Percentiles rank a stretch among this genome's conserved stretches.
Conservation (phyloP, 208 protist genomes). For the Willaertia magna region DNA sequence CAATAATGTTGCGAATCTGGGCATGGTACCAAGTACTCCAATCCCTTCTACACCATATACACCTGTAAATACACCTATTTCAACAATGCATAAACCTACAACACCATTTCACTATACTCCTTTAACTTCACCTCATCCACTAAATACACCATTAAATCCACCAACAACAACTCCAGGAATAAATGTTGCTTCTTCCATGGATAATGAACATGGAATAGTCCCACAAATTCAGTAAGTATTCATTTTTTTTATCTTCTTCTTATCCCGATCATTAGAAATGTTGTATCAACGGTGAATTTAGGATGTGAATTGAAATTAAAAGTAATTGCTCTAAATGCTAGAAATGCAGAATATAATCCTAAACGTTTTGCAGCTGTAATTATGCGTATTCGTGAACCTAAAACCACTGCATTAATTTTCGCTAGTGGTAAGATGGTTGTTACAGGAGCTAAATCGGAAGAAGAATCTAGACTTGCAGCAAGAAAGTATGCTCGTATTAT, state of each 20-base stretch:
- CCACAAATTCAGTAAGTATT: too few relatives aligned
- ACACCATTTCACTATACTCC: not conserved
- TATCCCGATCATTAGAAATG: conserved; percentile 32
- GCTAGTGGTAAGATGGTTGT: conserved; percentile 68
- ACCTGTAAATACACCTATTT: not conserved
- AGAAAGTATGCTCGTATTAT: conserved; percentile 67
- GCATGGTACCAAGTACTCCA: not conserved
- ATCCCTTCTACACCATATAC: not conserved
- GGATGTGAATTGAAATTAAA: conserved; percentile 52
- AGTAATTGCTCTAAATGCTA: conserved; percentile 47
- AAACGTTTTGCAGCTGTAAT: conserved; percentile 69
- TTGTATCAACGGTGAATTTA: conserved; percentile 71
- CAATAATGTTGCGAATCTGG: not conserved
- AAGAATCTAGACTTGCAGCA: conserved; percentile 38
- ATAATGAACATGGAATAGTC: too few relatives aligned
- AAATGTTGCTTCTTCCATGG: too few relatives aligned
- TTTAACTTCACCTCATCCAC: not conserved
- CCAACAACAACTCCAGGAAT: not conserved
- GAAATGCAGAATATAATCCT: conserved; percentile 82
- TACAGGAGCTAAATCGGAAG: conserved; percentile 57
- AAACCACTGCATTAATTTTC: conserved; percentile 74
- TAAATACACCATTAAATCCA: not conserved
- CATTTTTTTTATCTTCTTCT: too few relatives aligned
- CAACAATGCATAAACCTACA: not conserved
- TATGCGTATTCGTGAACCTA: conserved; percentile 70